phyloP scores from a whole-genome alignment of 352 stramenopile genomes.

The Globisporangium canariense region DNA sequence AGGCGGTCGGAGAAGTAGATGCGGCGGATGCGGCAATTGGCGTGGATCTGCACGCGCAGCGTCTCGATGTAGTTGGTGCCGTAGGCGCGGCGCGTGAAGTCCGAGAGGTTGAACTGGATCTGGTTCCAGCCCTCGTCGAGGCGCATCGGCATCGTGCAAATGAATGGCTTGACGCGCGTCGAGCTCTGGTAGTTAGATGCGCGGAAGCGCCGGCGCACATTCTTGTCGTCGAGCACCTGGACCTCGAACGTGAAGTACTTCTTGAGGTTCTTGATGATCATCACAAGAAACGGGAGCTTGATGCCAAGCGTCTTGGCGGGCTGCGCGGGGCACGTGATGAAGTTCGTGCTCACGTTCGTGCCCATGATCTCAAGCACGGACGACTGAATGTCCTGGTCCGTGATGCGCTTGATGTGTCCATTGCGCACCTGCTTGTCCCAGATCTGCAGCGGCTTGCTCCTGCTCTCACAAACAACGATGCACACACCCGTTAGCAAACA shows the following conservation, averaged over 20 bases:
- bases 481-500: background rate
- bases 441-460: slow-evolving; percentile 97
- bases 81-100: slow-evolving; percentile 96
- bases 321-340: slow-evolving; percentile 95
- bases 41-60: slow-evolving; percentile 96
- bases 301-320: slow-evolving; percentile 95
- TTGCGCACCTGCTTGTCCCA: slow-evolving; percentile 98
- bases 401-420: slow-evolving; percentile 98
- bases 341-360: slow-evolving; percentile 98
- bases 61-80: slow-evolving; percentile 98
- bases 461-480: slow-evolving; percentile 20
- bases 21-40: slow-evolving; percentile 95
- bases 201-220: slow-evolving; percentile 94
- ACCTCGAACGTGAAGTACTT: slow-evolving; percentile 99
- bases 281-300: slow-evolving; percentile 97
- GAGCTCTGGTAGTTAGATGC: slow-evolving; percentile 97
- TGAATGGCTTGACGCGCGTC: slow-evolving; percentile 97
- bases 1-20: slow-evolving; percentile 98
- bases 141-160: slow-evolving; percentile 98
- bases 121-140: slow-evolving; percentile 98
- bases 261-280: slow-evolving; percentile 99
- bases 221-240: slow-evolving; percentile 98
- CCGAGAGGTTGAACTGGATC: slow-evolving; percentile 98
- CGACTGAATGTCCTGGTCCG: slow-evolving; percentile 97
- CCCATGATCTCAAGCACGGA: slow-evolving; percentile 98